Conservation (phyloP, 805 yeast species). For the Metahyphopichia silvanorum region DNA sequence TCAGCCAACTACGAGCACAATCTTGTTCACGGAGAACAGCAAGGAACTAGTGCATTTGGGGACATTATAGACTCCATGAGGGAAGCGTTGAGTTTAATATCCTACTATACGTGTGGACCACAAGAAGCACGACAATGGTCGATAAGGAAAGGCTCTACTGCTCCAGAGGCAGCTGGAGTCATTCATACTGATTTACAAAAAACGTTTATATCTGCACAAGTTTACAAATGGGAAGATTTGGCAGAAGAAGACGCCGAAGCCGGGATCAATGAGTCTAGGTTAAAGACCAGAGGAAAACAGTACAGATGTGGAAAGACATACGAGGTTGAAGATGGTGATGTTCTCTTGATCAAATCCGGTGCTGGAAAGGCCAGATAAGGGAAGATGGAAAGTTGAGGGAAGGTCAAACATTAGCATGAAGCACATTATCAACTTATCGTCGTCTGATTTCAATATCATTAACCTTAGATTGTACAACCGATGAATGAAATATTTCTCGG, state of each 20-base stretch:
- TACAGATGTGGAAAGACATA: conserved; percentile 74
- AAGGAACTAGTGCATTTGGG: conserved; percentile 54
- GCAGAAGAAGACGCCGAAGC: conserved; percentile 23
- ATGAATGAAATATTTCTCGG: too few relatives aligned
- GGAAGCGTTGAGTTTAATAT: conserved; percentile 62
- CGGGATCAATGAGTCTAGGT: conserved; percentile 48
- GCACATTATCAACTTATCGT: too few relatives aligned
- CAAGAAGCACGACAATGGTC: conserved; percentile 90
- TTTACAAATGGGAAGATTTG: conserved; percentile 65
- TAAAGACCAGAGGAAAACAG: conserved; percentile 58
- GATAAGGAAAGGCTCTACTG: conserved; percentile 66
- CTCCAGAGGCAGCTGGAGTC: conserved; percentile 88
- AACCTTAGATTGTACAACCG: too few relatives aligned
- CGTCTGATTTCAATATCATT: too few relatives aligned
- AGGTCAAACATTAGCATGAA: too few relatives aligned
- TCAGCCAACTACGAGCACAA: conserved; percentile 50
- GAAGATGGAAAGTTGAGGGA: too few relatives aligned
- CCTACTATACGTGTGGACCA: conserved; percentile 86
- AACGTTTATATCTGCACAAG: conserved; percentile 77
- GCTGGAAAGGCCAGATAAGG: conserved; percentile 50
- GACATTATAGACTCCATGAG: conserved; percentile 65
- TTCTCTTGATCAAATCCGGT: conserved; percentile 68
- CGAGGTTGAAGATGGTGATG: conserved; percentile 80
- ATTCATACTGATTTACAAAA: conserved; percentile 83
- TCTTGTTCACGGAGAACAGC: conserved; percentile 23